These are phyloP conservation scores for Cryphonectria parasitica DNA, from an alignment of 2,329 filamentous ascomycete species.

Conservation along the genomic window DNA sequence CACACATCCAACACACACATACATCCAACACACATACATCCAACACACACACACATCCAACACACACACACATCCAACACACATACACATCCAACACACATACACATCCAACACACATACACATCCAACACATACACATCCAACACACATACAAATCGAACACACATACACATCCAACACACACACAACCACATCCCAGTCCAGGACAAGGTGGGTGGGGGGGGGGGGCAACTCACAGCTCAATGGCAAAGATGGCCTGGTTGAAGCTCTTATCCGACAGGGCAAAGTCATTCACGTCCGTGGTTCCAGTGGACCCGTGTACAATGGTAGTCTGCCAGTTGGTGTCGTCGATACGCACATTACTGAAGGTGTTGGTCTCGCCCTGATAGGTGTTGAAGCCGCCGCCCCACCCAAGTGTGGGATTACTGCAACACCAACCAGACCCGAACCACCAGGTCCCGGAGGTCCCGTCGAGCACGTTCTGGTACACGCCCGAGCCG, in stretches of 20 bases:
- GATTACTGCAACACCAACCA: conserved; percentile 47
- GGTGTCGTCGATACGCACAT: conserved; percentile 34
- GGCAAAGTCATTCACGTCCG: conserved; percentile 40
- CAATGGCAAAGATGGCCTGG: conserved; percentile 46
- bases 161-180: too few species aligned
- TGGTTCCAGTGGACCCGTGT: conserved; percentile 36
- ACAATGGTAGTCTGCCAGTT: conserved; percentile 42
- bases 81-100: too few species aligned
- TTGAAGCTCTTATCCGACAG: conserved; percentile 41
- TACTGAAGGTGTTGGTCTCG: conserved; percentile 41
- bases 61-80: too few species aligned
- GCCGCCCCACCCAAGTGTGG: conserved; percentile 42
- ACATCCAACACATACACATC: too few species aligned
- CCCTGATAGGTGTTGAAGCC: conserved; percentile 43
- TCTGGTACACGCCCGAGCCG: conserved; percentile 46
- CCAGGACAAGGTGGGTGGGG: neutral
- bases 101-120: too few species aligned
- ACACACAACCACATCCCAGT: neutral
- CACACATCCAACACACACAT: neutral
- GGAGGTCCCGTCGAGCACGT: conserved; percentile 45
- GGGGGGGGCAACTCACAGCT: conserved; percentile 37
- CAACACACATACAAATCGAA: too few species aligned
- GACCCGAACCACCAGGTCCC: conserved; percentile 47
- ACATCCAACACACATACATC: too few species aligned
- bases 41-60: too few species aligned